phyloP scores from a whole-genome alignment of 108 stramenopile species.

The Asterionellopsis glacialis region DNA sequence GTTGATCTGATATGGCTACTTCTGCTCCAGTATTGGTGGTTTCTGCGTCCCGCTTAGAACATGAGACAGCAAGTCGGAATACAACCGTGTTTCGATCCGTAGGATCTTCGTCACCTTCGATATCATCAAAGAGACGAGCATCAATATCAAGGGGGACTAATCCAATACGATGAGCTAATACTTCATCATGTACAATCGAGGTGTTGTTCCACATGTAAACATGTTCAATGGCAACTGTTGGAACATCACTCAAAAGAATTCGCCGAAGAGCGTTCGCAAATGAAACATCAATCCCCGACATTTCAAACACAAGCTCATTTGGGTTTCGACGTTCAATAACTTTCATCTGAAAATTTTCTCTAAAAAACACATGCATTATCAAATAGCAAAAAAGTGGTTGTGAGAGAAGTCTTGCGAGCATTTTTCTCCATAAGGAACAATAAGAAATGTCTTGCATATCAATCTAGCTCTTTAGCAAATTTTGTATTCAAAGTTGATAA shows the following conservation, averaged over 20 bases:
- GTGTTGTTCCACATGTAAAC: slow-evolving; percentile 94
- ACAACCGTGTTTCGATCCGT: slow-evolving; percentile 91
- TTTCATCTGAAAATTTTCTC: slow-evolving; percentile 38
- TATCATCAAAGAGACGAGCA: slow-evolving; percentile 65
- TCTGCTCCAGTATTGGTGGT: slow-evolving; percentile 22
- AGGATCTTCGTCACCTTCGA: slow-evolving; percentile 53
- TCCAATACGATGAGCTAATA: slow-evolving; percentile 92
- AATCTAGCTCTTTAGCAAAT: too few relatives aligned
- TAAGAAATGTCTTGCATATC: too few relatives aligned
- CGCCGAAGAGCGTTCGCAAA: slow-evolving; percentile 95
- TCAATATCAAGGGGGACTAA: slow-evolving; percentile 86
- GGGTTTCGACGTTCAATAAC: slow-evolving; percentile 54
- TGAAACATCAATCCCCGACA: slow-evolving; percentile 87
- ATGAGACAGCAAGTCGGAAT: slow-evolving; percentile 77
- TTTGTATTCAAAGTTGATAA: too few relatives aligned
- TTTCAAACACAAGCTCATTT: slow-evolving; percentile 80
- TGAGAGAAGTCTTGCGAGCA: slow-evolving; percentile 5
- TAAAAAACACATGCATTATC: slow-evolving; percentile 7
- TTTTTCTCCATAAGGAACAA: too few relatives aligned
- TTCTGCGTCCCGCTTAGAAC: slow-evolving; percentile 25
- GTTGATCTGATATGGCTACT: slow-evolving; percentile 24
- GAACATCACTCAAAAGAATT: slow-evolving; percentile 91
- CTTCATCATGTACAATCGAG: slow-evolving; percentile 90
- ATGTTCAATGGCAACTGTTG: slow-evolving; percentile 91
- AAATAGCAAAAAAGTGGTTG: neutral